Evolutionary conservation across 306 rosid genomes (phyloP), one percentile per base, ranked within the genome.

Genomic region (Corylus heterophylla): DNA sequence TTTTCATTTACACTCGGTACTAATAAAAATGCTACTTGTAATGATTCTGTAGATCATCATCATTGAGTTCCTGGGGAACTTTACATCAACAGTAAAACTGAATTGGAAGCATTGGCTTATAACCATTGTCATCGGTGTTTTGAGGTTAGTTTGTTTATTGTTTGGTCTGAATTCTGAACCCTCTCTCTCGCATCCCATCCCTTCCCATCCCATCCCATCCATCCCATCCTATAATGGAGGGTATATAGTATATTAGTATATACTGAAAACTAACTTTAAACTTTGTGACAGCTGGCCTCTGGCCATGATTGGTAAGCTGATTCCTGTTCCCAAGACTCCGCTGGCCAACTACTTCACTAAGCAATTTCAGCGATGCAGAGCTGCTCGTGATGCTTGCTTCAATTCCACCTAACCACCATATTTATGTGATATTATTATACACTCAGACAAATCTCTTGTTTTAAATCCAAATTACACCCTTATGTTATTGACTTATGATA

Each of bases 281-380:
- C 6, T 39, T 76, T 83, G 7, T 76, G 45, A 69, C 92, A 92
- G 98, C 55, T 94, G 98, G 98, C 98, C 98, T 54, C 95, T 92
- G 45, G 97, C 97, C 20, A 5, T 90, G 11, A 37, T 80, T 20
- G 98, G 97, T 29, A 94, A 94, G 79, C 76, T 94, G 3, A 88
- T 94, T 63, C 97, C 97, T 8, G 98, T 94, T 79, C 89, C 98
- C 0, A 78, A 77, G 85, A 91, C 95, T 63, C 94, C 97, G 22
- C 0, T 85, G 35, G 80, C 86, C 48, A 73, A 87, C 22, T 82
- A 72, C 81, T 74, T 89, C 74, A 31, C 20, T 13, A 79, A 29
- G 83, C 68, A 78, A 51, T 20, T 82, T 77, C 82, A 77, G 63
- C 87, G 86, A 69, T 79, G 55, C 67, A 74, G 78, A 86, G 88